Evolutionary conservation across 345 rosid genomes (phyloP), one percentile per base, ranked within the genome.

Genomic region (Trapa incisa): DNA sequence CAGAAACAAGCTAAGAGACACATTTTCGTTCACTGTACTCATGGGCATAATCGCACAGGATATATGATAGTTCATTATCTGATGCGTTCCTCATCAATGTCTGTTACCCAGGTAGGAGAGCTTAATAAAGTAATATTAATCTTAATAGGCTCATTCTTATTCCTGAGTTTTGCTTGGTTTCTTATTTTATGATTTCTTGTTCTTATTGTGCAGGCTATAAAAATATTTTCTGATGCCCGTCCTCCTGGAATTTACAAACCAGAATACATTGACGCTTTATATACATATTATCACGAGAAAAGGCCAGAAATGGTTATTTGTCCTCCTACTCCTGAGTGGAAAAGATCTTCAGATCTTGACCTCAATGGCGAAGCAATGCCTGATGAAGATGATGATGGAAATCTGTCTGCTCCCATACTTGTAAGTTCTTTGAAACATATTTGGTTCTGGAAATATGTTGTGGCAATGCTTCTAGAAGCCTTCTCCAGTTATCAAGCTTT

Each of bases 191-290:
- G 61, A 66, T 73, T 78, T 38, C 61, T 22, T 22, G 29, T 22
- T 22, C 29, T 58, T 68, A 22, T 70, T 53, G 39, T 67, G 69
- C 82, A 91, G 99, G 99, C 99, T 66, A 73, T 95, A 68, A 83
- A 87, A 70, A 72, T 67, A 36, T 95, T 95, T 83, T 66, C 96
- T 5, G 91, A 85, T 22, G 94, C 93, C 67, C 99, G 98, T 1
- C 96, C 97, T 68, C 99, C 99, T 35, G 99, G 99, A 72, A 95
- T 95, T 45, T 95, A 95, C 73, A 95, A 95, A 78, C 83, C 89
- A 1, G 96, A 91, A 43, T 95, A 95, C 68, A 86, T 95, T 65
- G 89, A 89, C 72, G 89, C 90, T 56, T 74, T 95, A 50, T 91
- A 89, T 62, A 66, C 81, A n/a, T 89, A 85, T 77, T 95, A 95